Conservation (phyloP, 371 early-diverging fungal species). For the Zopfochytrium polystomum region DNA sequence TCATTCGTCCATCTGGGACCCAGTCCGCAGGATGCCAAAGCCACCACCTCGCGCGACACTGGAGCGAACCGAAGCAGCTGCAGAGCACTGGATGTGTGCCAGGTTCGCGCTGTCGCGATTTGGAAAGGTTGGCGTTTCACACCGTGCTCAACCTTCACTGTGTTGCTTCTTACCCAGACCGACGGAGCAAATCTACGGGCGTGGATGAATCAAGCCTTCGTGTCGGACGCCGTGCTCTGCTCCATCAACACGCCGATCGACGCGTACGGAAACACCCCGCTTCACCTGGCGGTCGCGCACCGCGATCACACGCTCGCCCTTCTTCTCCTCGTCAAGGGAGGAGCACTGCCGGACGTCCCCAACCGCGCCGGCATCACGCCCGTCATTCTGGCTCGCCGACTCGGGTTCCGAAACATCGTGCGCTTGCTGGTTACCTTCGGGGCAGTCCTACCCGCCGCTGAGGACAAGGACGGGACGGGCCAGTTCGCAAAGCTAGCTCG, state of each 20-base stretch:
- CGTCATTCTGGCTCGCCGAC: slow-evolving; percentile 31
- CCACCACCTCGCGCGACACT: too few relatives aligned
- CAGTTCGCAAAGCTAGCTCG: not conserved
- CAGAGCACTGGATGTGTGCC: too few relatives aligned
- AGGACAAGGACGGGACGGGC: slow-evolving; percentile 9
- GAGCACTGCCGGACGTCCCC: slow-evolving; percentile 46
- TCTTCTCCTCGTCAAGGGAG: slow-evolving; percentile 45
- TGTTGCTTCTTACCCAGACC: too few relatives aligned
- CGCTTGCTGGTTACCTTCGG: slow-evolving; percentile 32
- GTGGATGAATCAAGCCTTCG: too few relatives aligned
- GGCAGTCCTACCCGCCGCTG: slow-evolving; percentile 19
- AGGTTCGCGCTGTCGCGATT: too few relatives aligned
- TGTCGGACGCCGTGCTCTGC: too few relatives aligned
- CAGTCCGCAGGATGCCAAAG: too few relatives aligned
- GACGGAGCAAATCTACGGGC: too few relatives aligned
- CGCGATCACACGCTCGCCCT: slow-evolving; percentile 33
- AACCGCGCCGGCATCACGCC: slow-evolving; percentile 45
- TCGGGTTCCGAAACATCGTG: slow-evolving; percentile 20
- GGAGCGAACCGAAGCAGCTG: too few relatives aligned
- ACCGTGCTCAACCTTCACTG: too few relatives aligned
- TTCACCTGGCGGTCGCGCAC: slow-evolving; percentile 46
- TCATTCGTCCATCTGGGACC: too few relatives aligned
- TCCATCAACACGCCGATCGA: slow-evolving; percentile 47
- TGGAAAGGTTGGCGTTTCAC: too few relatives aligned
- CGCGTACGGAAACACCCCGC: slow-evolving; percentile 40